A percentile compares a stretch with the other conserved stretches of the same genome.
phyloP scores from a whole-genome alignment of 2,329 filamentous ascomycete species.

The Lachnellula suecica region DNA sequence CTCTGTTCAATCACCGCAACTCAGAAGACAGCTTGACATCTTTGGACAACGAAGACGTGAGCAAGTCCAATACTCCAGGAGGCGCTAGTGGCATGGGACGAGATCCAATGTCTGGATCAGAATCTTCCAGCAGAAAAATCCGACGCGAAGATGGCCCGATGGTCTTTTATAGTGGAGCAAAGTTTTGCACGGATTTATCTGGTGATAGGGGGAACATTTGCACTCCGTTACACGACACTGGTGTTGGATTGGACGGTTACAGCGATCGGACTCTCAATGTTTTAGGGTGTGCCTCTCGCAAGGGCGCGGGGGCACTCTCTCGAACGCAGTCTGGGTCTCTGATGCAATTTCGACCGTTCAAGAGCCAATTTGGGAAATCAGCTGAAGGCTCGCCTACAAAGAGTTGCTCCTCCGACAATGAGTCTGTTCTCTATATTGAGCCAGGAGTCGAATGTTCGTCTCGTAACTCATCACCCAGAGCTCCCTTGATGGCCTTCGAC shows the following conservation, averaged over 20 bases:
- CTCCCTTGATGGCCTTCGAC: slow-evolving; percentile 42
- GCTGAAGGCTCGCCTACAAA: slow-evolving; percentile 17
- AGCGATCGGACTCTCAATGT: slow-evolving; percentile 19
- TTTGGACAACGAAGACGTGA: slow-evolving; percentile 46
- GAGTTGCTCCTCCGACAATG: slow-evolving; percentile 23
- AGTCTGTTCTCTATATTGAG: slow-evolving; percentile 27
- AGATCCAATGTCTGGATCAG: background rate
- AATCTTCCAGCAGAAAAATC: slow-evolving; percentile 40
- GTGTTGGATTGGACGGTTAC: slow-evolving; percentile 40
- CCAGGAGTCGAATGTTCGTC: slow-evolving; percentile 36
- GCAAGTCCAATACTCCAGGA: slow-evolving; percentile 1
- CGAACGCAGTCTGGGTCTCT: slow-evolving; percentile 42
- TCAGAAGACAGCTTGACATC: slow-evolving; percentile 45
- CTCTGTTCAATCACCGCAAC: slow-evolving; percentile 54
- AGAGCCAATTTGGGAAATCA: slow-evolving; percentile 35
- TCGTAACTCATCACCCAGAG: slow-evolving; percentile 6
- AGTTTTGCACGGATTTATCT: slow-evolving; percentile 78
- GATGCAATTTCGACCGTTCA: slow-evolving; percentile 49
- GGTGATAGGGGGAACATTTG: slow-evolving; percentile 57
- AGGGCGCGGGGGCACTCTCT: background rate
- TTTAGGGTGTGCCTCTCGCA: slow-evolving; percentile 15
- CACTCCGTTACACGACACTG: slow-evolving; percentile 48
- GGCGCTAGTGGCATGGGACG: background rate
- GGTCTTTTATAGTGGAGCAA: slow-evolving; percentile 79
- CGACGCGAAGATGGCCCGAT: slow-evolving; percentile 69